These are phyloP conservation scores for Cryptococcus jaspeensis DNA, from an alignment of 1,284 basidiomycete species.

Conservation along the genomic window DNA sequence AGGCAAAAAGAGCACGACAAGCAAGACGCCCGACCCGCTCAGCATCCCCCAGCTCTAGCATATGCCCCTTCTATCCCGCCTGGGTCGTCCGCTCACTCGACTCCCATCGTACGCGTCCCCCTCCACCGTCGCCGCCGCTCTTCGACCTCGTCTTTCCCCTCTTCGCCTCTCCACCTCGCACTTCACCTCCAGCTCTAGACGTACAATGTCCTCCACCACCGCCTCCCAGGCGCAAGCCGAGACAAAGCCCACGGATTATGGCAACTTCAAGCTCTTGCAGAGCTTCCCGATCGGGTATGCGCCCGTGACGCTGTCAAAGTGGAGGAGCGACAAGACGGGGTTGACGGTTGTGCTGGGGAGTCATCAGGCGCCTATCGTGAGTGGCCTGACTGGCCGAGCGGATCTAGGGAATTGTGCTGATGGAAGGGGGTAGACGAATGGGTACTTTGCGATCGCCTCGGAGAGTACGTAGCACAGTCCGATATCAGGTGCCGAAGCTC, in stretches of 20 bases:
- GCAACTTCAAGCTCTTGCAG: conserved; percentile 47
- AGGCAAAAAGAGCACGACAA: too few relatives aligned
- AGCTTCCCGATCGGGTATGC: conserved; percentile 47
- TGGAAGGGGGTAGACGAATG: conserved; percentile 66
- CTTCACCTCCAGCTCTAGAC: too few relatives aligned
- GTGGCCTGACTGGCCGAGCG: conserved; percentile 6
- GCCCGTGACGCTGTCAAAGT: conserved; percentile 48
- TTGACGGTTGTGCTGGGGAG: conserved; percentile 57
- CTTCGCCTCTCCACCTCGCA: too few relatives aligned
- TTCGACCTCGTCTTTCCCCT: too few relatives aligned
- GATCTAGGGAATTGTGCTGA: conserved; percentile 3
- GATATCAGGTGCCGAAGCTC: neutral
- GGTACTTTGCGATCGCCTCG: conserved; percentile 87
- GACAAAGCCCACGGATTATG: conserved; percentile 25
- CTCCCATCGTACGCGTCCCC: neutral
- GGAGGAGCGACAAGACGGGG: conserved; percentile 51
- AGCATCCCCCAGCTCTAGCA: neutral
- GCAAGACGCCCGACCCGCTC: too few relatives aligned
- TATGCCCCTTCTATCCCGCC: neutral
- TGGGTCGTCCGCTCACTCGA: neutral
- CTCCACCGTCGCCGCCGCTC: neutral
- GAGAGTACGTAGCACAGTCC: conserved; percentile 65
- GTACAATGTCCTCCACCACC: conserved; percentile 11
- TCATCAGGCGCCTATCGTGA: conserved; percentile 59
- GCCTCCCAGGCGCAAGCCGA: neutral